Evolutionary conservation across 768 basidiomycete genomes (phyloP).

Genomic region (Xanthoconium purpureum): DNA sequence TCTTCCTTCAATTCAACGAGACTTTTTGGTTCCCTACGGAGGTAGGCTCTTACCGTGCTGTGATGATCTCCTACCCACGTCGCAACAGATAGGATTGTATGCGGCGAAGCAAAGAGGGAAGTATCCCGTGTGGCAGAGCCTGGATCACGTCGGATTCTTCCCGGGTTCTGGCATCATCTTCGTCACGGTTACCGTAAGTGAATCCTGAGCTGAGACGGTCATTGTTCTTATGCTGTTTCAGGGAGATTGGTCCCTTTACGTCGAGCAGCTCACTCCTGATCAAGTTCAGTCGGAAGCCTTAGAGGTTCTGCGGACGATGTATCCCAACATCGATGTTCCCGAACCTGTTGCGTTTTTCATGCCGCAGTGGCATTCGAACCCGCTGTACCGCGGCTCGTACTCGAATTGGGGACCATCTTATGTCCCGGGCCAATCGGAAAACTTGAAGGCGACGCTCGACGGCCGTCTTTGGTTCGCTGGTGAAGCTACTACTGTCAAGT

Average conservation of each 20-base stretch:
- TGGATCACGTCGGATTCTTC: constrained; percentile 56
- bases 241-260: constrained; percentile 60
- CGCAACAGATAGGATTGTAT: constrained; percentile 43
- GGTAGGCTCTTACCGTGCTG: constrained; percentile 14
- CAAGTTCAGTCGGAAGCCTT: constrained; percentile 54
- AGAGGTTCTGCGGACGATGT: constrained; percentile 56
- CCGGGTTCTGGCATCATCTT: constrained; percentile 53
- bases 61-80: not conserved
- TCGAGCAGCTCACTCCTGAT: constrained; percentile 48
- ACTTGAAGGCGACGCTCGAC: constrained; percentile 52
- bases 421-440: constrained; percentile 50
- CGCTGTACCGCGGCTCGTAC: constrained; percentile 46
- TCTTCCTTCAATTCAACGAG: constrained; percentile 59
- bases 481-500: constrained; percentile 55
- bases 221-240: constrained; percentile 19
- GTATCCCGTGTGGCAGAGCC: constrained; percentile 66
- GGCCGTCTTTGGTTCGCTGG: constrained; percentile 59
- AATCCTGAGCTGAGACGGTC: not conserved
- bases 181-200: constrained; percentile 28
- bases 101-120: constrained; percentile 56
- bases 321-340: constrained; percentile 50
- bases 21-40: constrained; percentile 59
- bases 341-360: constrained; percentile 55
- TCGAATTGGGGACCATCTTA: constrained; percentile 71
- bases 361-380: constrained; percentile 52